Percentiles rank a stretch among this genome's conserved stretches.
Conservation (phyloP, 495 filamentous ascomycete species). For the Hamigera avellanea region DNA sequence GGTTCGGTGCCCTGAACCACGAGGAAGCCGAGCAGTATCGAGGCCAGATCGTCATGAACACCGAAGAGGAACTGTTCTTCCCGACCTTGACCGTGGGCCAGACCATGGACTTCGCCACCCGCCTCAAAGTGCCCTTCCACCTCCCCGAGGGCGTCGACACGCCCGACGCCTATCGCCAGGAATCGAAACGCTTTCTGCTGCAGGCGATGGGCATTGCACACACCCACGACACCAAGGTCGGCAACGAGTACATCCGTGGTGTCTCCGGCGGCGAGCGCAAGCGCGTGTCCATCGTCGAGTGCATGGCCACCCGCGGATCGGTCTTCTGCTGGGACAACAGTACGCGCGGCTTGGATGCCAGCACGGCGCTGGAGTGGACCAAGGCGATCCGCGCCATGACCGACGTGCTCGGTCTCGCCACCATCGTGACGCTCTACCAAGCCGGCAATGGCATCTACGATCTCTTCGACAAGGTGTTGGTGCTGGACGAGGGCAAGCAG, state of each 20-base stretch:
- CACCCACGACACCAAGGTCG: slow-evolving; percentile 61
- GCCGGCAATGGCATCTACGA: slow-evolving; percentile 54
- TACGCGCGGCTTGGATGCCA: slow-evolving; percentile 49
- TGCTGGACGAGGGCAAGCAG: slow-evolving; percentile 53
- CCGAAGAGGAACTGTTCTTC: slow-evolving; percentile 64
- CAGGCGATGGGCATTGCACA: slow-evolving; percentile 61
- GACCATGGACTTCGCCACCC: slow-evolving; percentile 52
- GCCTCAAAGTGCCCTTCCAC: slow-evolving; percentile 4
- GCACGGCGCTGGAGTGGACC: slow-evolving; percentile 45
- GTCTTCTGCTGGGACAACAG: slow-evolving; percentile 54
- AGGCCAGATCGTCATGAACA: slow-evolving; percentile 60
- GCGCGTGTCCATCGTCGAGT: slow-evolving; percentile 57
- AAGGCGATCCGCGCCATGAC: slow-evolving; percentile 37
- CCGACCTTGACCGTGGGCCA: slow-evolving; percentile 58
- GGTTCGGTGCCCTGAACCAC: slow-evolving; percentile 44
- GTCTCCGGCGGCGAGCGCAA: slow-evolving; percentile 70
- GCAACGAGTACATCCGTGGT: slow-evolving; percentile 60
- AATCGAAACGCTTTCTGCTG: slow-evolving; percentile 48
- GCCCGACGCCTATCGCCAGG: slow-evolving; percentile 37
- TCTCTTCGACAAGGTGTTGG: slow-evolving; percentile 54
- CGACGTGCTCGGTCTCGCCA: slow-evolving; percentile 31
- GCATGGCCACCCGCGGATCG: slow-evolving; percentile 46
- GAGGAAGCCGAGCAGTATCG: slow-evolving; percentile 48
- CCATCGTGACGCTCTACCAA: slow-evolving; percentile 47
- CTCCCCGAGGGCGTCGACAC: slow-evolving; percentile 13